Evolutionary conservation across 768 basidiomycete genomes (phyloP), one percentile per base, ranked within the genome.

Genomic region (Sutorius australiensis): DNA sequence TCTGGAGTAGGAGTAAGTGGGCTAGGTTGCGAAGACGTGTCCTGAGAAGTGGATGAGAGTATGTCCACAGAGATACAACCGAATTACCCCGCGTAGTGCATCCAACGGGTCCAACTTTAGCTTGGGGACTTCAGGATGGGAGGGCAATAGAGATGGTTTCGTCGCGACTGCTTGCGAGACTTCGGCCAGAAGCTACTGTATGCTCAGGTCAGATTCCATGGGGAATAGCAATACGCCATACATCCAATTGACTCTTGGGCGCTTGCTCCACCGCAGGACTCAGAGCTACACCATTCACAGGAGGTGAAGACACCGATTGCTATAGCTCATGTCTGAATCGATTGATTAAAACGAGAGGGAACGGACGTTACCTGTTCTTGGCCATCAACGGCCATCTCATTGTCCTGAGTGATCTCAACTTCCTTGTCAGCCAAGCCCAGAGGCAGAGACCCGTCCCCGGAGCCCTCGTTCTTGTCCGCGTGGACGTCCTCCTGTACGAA

Each of bases 131-230:
- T 65, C 65, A 8, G 60, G 65, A 34, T 65, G 65, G 3, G 58
- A 66, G 7, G 62, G 65, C 24, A 65, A 34, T 3, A 67, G 41
- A 37, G 65, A 67, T 6, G 62, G 62, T 42, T 67, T 59, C 3
- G 62, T 69, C 16, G 67, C 67, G n/a, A 65, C 62, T 17, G 62
- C 60, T 59, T 64, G 65, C 4, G 67, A 64, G 39, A 67, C 64
- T 42, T 62, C 65, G 28, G 64, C 61, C 54, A 63, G 34, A 52
- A 67, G 64, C 67, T 67, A 48, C 28, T 36, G 33, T 53, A 41
- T 38, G 36, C 36, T 67, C 50, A 66, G 51, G 31, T 54, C 42
- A 68, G 43, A 55, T 60, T 43, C 46, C 33, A 56, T 31, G 48
- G 14, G 30, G 33, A 50, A 61, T 46, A 33, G 50, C 32, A 46